Base-by-base conservation (phyloP, 192 early-diverging fungal species). In the Diversispora epigaea region DNA sequence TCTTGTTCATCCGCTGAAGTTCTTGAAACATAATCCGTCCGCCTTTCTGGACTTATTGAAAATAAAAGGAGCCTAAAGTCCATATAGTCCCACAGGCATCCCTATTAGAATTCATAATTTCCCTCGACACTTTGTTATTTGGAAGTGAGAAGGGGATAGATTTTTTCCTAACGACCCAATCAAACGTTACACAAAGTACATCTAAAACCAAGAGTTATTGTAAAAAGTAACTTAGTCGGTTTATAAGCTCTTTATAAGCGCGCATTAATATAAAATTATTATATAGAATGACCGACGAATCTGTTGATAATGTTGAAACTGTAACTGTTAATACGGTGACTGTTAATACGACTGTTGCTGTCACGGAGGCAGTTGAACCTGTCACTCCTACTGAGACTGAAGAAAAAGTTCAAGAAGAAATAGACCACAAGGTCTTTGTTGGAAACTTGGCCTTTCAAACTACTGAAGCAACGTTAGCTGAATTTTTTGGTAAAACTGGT, bases 391-490 rank as follows among this genome's bases (percentile, higher is more conserved):
- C 10, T 72, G 52, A 25, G 6, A 44, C 12, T 12, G 47, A 52
- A 19, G 66, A 65, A 71, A 80, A 43, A 40, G 43, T 46, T 45
- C 54, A 72, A 71, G 80, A 79, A 75, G 81, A 83, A 71, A 70
- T 78, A 71, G 84, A 78, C 65, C 75, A 84, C 85, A 95, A 96
- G 89, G 93, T 95, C 57, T 98, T 97, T 88, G 94, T 95, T 43
- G 95, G 96, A 64, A 98, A 98, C 88, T 86, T 98, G 70, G 82
- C 95, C 32, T 97, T 96, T 87, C 81, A 87, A 79, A 93, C 93
- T 68, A 95, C 87, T 49, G 89, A 95, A 79, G 89, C 85, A 54
- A 86, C 91, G 79, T 88, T 99, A 52, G 80, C 82, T 63, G 88
- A 90, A 45, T 90, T 90, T 80, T 97, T 96, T 81, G 81, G 80